phyloP scores from a whole-genome alignment of 2,329 filamentous ascomycete genomes.

The Xylariaceae sp. region DNA sequence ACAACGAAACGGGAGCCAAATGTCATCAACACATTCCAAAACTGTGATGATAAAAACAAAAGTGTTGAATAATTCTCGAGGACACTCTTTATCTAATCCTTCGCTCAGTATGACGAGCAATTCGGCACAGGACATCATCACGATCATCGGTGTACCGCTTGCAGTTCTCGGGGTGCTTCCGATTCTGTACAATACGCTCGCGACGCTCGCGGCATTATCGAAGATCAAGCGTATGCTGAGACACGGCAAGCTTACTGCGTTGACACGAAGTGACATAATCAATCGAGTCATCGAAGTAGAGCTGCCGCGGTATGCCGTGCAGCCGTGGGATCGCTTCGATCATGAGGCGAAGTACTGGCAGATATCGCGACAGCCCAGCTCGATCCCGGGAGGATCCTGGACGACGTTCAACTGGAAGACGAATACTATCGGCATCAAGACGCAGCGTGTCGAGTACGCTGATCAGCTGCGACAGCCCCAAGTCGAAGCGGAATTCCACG shows the following conservation, averaged over 20 bases:
- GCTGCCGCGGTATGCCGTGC: conserved; percentile 58
- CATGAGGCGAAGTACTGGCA: conserved; percentile 54
- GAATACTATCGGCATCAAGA: conserved; percentile 56
- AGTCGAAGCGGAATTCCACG: conserved; percentile 51
- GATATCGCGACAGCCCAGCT: conserved; percentile 45
- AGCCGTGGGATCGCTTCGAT: conserved; percentile 51
- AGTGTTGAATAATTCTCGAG: background rate
- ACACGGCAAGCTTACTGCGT: conserved; percentile 50
- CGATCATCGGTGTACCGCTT: conserved; percentile 52
- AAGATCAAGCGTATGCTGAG: conserved; percentile 55
- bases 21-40: background rate
- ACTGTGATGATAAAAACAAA: background rate
- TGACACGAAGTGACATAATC: conserved; percentile 58
- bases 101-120: conserved; percentile 9
- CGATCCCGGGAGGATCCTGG: conserved; percentile 57
- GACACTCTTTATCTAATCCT: background rate
- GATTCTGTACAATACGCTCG: conserved; percentile 60
- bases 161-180: conserved; percentile 56
- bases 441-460: conserved; percentile 58
- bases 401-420: conserved; percentile 61
- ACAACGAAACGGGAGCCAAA: conserved; percentile 4
- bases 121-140: conserved; percentile 45
- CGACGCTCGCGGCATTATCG: conserved; percentile 54
- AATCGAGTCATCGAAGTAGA: conserved; percentile 63
- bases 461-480: conserved; percentile 50